These are phyloP conservation scores for Kentomonas sorsogonicus DNA, from an alignment of 208 protist genomes.

Conservation along the genomic window DNA sequence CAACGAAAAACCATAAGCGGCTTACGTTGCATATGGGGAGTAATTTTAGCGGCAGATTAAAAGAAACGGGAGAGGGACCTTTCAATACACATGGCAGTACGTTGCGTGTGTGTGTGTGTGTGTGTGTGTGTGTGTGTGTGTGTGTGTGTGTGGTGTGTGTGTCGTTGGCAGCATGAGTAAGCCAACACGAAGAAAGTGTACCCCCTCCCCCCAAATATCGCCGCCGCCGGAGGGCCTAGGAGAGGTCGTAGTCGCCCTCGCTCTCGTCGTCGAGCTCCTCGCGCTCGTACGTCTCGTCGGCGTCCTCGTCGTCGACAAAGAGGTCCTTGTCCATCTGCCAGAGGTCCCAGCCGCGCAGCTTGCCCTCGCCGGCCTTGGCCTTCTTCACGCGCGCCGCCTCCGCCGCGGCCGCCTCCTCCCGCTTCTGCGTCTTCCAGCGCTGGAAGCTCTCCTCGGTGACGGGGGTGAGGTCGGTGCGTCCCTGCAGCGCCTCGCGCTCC, in stretches of 20 bases:
- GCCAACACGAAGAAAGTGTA: too few species aligned
- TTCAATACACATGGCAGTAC: background rate
- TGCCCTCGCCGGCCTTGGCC: slow-evolving; percentile 68
- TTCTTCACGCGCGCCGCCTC: slow-evolving; percentile 59
- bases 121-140: slow-evolving; percentile 7
- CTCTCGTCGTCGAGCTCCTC: slow-evolving; percentile 48
- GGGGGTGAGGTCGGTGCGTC: slow-evolving; percentile 68
- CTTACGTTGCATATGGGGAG: too few species aligned
- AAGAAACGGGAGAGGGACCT: background rate
- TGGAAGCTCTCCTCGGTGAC: slow-evolving; percentile 80
- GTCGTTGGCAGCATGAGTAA: too few species aligned
- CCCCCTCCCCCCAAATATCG: too few species aligned
- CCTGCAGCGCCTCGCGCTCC: slow-evolving; percentile 76
- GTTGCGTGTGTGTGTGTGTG: slow-evolving; percentile 10
- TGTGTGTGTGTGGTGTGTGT: too few species aligned
- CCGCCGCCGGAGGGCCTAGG: slow-evolving; percentile 20
- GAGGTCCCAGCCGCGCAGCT: slow-evolving; percentile 74
- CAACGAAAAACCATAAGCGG: background rate
- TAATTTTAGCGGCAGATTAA: too few species aligned
- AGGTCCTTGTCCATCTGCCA: slow-evolving; percentile 83
- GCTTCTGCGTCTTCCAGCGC: slow-evolving; percentile 65
- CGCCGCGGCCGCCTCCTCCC: slow-evolving; percentile 47
- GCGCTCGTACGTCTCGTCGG: slow-evolving; percentile 71
- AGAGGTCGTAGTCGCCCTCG: slow-evolving; percentile 62
- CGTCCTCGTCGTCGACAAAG: slow-evolving; percentile 82